Percentiles rank a stretch among this genome's conserved stretches.
These are phyloP conservation scores for Ilex asprella DNA, from an alignment of 257 asterid genomes.

Conservation along the genomic window DNA sequence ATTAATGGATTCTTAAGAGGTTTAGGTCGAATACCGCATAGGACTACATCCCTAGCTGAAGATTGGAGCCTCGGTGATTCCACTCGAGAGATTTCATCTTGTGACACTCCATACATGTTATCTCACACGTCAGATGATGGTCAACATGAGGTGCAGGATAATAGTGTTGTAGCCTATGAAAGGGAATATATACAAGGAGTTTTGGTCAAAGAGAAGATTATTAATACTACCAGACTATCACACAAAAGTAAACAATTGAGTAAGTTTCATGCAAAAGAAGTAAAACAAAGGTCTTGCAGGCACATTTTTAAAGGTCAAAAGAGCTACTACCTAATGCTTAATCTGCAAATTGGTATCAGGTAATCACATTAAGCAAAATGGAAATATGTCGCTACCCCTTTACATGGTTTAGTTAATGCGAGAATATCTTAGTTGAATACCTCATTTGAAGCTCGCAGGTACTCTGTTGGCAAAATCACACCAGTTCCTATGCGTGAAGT, in stretches of 20 bases:
- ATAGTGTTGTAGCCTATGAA: constrained; percentile 53
- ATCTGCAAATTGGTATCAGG: constrained; percentile 97
- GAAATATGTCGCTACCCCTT: too few species aligned
- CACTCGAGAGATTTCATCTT: constrained; percentile 25
- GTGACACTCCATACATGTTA: constrained; percentile 35
- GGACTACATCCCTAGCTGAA: constrained; percentile 28
- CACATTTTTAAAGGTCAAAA: constrained; percentile 51
- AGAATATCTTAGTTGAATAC: background rate
- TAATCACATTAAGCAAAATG: constrained; percentile 18
- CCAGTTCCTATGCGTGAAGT: constrained; percentile 93
- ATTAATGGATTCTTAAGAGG: constrained; percentile 32
- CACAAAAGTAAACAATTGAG: constrained; percentile 42
- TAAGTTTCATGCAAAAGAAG: constrained; percentile 55
- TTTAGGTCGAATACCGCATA: constrained; percentile 39
- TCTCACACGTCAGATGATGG: constrained; percentile 19
- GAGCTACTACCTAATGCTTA: constrained; percentile 85
- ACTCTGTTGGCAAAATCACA: constrained; percentile 90
- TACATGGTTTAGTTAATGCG: too few species aligned
- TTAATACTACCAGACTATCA: constrained; percentile 39
- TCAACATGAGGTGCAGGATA: constrained; percentile 17
- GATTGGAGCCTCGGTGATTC: constrained; percentile 31
- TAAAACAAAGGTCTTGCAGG: constrained; percentile 37
- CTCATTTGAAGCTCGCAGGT: constrained; percentile 67
- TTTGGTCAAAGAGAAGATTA: constrained; percentile 65
- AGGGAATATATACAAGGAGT: constrained; percentile 99